Evolutionary conservation across 2,329 filamentous ascomycete species (phyloP).

Genomic region (Dothideomycetidae sp.): DNA sequence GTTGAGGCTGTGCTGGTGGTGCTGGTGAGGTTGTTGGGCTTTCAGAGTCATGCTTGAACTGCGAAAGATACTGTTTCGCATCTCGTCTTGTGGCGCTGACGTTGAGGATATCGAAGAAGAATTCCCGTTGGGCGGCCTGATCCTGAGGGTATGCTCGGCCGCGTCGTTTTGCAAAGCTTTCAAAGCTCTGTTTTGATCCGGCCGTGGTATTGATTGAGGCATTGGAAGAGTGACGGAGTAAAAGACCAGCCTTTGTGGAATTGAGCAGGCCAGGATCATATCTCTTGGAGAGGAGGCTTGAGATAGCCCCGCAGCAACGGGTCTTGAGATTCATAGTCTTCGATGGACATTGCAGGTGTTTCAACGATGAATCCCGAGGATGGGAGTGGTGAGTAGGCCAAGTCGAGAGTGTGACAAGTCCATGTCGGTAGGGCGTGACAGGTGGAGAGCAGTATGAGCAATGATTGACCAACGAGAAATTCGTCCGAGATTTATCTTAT

Average conservation of each 20-base stretch:
- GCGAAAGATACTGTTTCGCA: constrained; percentile 79
- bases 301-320: background rate
- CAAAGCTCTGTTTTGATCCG: no score
- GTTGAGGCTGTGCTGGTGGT: constrained; percentile 23
- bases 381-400: background rate
- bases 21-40: constrained; percentile 24
- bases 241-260: no score
- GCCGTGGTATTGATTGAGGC: no score
- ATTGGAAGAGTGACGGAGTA: no score
- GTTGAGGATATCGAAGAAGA: constrained; percentile 73
- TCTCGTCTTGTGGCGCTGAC: constrained; percentile 87
- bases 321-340: background rate
- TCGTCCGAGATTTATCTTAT: background rate
- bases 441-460: no score
- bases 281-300: background rate
- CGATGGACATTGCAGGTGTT: background rate
- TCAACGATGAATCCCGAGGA: background rate
- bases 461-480: no score
- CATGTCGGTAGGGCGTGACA: background rate
- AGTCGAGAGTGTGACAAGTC: background rate
- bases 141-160: constrained; percentile 6
- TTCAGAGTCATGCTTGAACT: constrained; percentile 45
- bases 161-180: no score
- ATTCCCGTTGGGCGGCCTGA: constrained; percentile 35
- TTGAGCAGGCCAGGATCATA: no score